phyloP scores from a whole-genome alignment of 2,329 filamentous ascomycete species.

The Ramularia endophylla region DNA sequence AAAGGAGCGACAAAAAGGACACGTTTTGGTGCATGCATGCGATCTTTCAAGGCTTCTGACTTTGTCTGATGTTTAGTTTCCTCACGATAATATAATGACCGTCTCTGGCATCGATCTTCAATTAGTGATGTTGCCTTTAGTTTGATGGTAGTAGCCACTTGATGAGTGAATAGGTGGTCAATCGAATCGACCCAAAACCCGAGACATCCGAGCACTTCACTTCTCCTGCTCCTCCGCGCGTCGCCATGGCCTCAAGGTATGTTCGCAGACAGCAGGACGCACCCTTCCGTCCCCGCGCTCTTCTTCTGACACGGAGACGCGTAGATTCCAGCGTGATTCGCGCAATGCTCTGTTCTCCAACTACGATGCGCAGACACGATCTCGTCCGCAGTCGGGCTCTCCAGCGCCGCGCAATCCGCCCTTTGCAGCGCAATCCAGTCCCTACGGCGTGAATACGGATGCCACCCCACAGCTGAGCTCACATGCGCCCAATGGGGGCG shows the following conservation, averaged over 20 bases:
- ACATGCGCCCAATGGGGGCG: slow-evolving; percentile 12
- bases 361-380: slow-evolving; percentile 30
- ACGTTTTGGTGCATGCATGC: too few relatives aligned
- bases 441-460: slow-evolving; percentile 14
- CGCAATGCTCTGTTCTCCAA: slow-evolving; percentile 37
- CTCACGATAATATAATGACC: too few relatives aligned
- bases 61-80: too few relatives aligned
- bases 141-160: too few relatives aligned
- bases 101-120: too few relatives aligned
- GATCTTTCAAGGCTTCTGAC: too few relatives aligned
- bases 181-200: too few relatives aligned
- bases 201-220: too few relatives aligned
- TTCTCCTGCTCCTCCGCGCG: too few relatives aligned
- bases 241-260: slow-evolving; percentile 1
- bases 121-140: too few relatives aligned
- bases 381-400: slow-evolving; percentile 27
- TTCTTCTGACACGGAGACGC: background rate
- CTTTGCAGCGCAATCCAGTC: slow-evolving; percentile 17
- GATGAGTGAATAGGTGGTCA: too few relatives aligned
- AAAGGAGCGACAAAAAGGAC: too few relatives aligned
- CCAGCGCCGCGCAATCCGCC: slow-evolving; percentile 11
- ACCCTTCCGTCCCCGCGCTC: background rate
- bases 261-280: background rate
- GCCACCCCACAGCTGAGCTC: slow-evolving; percentile 10
- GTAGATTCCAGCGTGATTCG: slow-evolving; percentile 30